Conservation (phyloP, 2,329 filamentous ascomycete genomes). For the Aspergillus ustus region DNA sequence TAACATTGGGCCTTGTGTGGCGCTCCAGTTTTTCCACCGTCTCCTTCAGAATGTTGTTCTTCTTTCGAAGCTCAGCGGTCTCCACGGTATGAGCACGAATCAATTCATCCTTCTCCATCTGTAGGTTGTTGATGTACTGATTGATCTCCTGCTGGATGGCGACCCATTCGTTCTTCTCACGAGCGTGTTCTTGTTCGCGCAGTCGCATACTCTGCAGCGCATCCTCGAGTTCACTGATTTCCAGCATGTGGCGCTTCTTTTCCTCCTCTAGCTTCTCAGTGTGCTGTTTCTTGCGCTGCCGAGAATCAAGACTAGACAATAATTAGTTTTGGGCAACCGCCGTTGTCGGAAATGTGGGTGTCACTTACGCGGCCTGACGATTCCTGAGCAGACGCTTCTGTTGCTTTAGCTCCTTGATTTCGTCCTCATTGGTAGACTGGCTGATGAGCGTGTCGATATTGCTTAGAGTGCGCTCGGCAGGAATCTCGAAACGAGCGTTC, state of each 20-base stretch:
- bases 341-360: slow-evolving; percentile 25
- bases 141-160: slow-evolving; percentile 75
- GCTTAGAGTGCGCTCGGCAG: slow-evolving; percentile 85
- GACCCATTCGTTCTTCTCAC: slow-evolving; percentile 66
- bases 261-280: slow-evolving; percentile 96
- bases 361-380: slow-evolving; percentile 88
- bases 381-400: slow-evolving; percentile 95
- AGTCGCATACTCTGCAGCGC: slow-evolving; percentile 71
- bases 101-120: slow-evolving; percentile 89
- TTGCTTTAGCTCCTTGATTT: slow-evolving; percentile 98
- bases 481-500: slow-evolving; percentile 97
- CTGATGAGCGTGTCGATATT: slow-evolving; percentile 95
- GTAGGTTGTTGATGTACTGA: slow-evolving; percentile 75
- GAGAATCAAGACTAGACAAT: slow-evolving; percentile 77
- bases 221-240: slow-evolving; percentile 79
- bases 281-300: slow-evolving; percentile 97
- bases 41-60: slow-evolving; percentile 80
- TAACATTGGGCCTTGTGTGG: slow-evolving; percentile 55
- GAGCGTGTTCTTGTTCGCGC: slow-evolving; percentile 56
- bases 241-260: slow-evolving; percentile 84
- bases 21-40: slow-evolving; percentile 55
- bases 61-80: slow-evolving; percentile 88
- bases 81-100: slow-evolving; percentile 87
- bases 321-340: slow-evolving; percentile 15
- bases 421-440: slow-evolving; percentile 78